phyloP scores from a whole-genome alignment of 2,329 filamentous ascomycete genomes.

The Ophiostoma populinum region DNA sequence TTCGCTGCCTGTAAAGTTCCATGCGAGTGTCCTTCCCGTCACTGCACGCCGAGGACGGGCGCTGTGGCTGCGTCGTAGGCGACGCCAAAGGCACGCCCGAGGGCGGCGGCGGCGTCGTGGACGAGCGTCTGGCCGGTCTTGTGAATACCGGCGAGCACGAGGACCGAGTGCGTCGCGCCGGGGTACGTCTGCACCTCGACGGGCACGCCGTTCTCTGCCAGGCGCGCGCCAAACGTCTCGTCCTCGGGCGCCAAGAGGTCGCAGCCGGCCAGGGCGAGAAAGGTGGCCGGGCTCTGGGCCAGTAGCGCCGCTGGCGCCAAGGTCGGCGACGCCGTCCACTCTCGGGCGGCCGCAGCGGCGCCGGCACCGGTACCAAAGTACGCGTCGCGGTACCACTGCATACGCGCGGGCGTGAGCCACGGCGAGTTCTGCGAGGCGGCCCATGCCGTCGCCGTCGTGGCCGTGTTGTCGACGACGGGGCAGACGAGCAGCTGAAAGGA shows the following conservation, averaged over 20 bases:
- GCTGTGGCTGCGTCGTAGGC: slow-evolving; percentile 2
- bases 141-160: slow-evolving; percentile 7
- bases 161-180: slow-evolving; percentile 9
- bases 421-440: slow-evolving; percentile 15
- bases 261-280: slow-evolving; percentile 35
- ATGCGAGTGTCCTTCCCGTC: too few relatives aligned
- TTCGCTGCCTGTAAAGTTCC: too few relatives aligned
- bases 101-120: slow-evolving; percentile 5
- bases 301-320: slow-evolving; percentile 31
- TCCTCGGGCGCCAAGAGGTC: slow-evolving; percentile 40
- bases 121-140: slow-evolving; percentile 4
- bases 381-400: slow-evolving; percentile 42
- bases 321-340: slow-evolving; percentile 15
- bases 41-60: too few relatives aligned
- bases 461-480: slow-evolving; percentile 41
- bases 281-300: slow-evolving; percentile 29
- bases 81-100: slow-evolving; percentile 2
- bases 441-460: slow-evolving; percentile 23
- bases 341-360: slow-evolving; percentile 18
- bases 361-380: slow-evolving; percentile 30
- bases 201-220: slow-evolving; percentile 27
- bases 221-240: slow-evolving; percentile 29
- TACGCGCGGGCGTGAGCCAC: slow-evolving; percentile 32
- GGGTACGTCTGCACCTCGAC: slow-evolving; percentile 22
- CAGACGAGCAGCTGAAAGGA: slow-evolving; percentile 35